Base-by-base conservation (phyloP, 768 basidiomycete genomes). In the Sporobolomyces phaffii region DNA sequence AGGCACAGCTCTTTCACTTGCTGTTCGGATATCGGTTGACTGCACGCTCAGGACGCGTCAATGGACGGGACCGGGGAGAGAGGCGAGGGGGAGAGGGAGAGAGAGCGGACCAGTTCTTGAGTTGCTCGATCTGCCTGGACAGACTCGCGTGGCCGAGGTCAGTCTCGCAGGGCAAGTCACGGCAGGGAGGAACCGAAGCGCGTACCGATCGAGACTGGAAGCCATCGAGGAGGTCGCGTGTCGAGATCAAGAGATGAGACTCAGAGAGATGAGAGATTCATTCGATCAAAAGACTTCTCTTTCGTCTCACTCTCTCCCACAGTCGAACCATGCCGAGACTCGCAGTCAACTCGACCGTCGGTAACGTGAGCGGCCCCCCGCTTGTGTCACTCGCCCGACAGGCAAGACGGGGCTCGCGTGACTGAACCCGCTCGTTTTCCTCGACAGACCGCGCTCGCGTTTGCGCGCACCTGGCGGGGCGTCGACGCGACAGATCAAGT, bases 401-500 rank as follows among this genome's bases (percentile, higher is more conserved):
- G 17, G 17, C 44, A 13, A 22, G 18, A n/a, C n/a, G n/a, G n/a
- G n/a, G n/a, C n/a, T n/a, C n/a, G n/a, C n/a, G n/a, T n/a, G n/a
- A n/a, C n/a, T n/a, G n/a, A n/a, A n/a, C n/a, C n/a, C n/a, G n/a
- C n/a, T n/a, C n/a, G n/a, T n/a, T n/a, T n/a, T n/a, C 8, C 53
- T 14, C 24, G 29, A n/a, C 73, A 98, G 92, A 94, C 96, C n/a
- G 88, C 87, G 2, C 85, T 98, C 70, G 93, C 91, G 0, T 92
- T 91, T 74, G 88, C 90, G n/a, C 83, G 93, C 50, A 86, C 91
- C 49, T 99, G 94, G 96, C 91, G 97, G 77, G 89, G 90, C 68
- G 90, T 91, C 69, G 88, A 94, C 74, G 92, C 93, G 17, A 83
- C 88, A 14, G 89, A 90, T 73, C 86, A 93, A 43, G 81, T 92